Evolutionary conservation across 108 stramenopile genomes (phyloP).

Genomic region (Schizochytrium sp.): DNA sequence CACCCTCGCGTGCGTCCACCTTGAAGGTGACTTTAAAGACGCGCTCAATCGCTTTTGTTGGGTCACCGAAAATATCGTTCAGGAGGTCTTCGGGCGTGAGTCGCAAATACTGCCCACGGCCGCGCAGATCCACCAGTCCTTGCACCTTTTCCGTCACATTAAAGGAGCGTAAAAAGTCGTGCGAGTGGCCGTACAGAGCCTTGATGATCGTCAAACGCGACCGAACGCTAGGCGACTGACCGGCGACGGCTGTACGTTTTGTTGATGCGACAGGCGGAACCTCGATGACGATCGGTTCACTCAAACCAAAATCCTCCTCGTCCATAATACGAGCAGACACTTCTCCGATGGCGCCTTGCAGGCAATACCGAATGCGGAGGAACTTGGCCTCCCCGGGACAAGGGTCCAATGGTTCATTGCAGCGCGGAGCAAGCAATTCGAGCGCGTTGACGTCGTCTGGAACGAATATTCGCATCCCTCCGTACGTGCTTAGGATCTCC

Average conservation of each 20-base stretch:
- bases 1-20: not conserved
- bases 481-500: not conserved
- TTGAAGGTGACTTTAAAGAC: not conserved
- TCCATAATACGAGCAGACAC: not conserved
- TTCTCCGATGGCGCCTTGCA: not conserved
- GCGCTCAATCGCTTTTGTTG: not conserved
- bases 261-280: not conserved
- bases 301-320: not conserved
- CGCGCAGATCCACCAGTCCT: not conserved
- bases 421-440: not conserved
- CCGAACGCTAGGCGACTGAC: not conserved
- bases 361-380: not conserved
- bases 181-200: not conserved
- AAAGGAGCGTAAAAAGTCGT: not conserved
- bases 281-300: not conserved
- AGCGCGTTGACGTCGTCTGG: not conserved
- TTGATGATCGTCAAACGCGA: not conserved
- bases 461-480: not conserved
- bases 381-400: not conserved
- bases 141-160: conserved; percentile 8
- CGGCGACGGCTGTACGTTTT: not conserved
- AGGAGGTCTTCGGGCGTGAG: not conserved
- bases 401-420: not conserved
- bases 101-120: not conserved
- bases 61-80: not conserved